A percentile compares a stretch with the other conserved stretches of the same genome.
Evolutionary conservation across 257 asterid species (phyloP).

Genomic region (Plantago ovata): DNA sequence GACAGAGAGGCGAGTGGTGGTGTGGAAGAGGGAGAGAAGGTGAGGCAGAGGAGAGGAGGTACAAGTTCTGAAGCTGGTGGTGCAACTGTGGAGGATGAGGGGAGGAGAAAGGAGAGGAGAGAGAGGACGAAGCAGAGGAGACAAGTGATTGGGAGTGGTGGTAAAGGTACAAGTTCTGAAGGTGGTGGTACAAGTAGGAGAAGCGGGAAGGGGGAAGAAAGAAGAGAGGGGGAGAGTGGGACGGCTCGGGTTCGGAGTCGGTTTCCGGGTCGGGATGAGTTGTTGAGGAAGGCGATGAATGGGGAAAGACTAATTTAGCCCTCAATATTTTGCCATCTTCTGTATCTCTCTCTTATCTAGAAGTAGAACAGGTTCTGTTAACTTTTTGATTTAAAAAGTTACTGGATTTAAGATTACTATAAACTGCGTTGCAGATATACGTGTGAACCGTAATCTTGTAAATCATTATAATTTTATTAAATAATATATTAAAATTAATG

Average conservation of each 20-base stretch:
- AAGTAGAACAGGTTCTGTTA: not conserved
- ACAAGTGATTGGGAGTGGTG: not conserved
- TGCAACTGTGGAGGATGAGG: conserved; percentile 38
- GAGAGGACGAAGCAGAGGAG: conserved; percentile 18
- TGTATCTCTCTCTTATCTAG: not conserved
- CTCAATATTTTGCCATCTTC: not conserved
- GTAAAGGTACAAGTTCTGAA: not conserved
- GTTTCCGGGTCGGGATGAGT: conserved; percentile 65
- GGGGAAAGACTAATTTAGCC: conserved; percentile 3
- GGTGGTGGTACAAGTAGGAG: not conserved
- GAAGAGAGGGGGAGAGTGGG: not conserved
- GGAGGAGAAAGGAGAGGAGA: conserved; percentile 38
- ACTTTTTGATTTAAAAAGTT: no score
- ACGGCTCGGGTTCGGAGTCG: conserved; percentile 22
- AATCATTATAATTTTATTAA: no score
- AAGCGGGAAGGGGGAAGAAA: not conserved
- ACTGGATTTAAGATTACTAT: no score
- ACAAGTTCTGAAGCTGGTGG: not conserved
- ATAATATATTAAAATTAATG: no score
- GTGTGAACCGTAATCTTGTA: no score
- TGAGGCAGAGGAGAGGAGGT: conserved; percentile 28
- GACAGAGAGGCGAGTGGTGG: not conserved
- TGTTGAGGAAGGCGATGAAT: conserved; percentile 36
- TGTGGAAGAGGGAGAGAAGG: not conserved
- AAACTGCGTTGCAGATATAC: no score